phyloP scores from a whole-genome alignment of 2,329 filamentous ascomycete genomes.

The Hypoxylon sp. region DNA sequence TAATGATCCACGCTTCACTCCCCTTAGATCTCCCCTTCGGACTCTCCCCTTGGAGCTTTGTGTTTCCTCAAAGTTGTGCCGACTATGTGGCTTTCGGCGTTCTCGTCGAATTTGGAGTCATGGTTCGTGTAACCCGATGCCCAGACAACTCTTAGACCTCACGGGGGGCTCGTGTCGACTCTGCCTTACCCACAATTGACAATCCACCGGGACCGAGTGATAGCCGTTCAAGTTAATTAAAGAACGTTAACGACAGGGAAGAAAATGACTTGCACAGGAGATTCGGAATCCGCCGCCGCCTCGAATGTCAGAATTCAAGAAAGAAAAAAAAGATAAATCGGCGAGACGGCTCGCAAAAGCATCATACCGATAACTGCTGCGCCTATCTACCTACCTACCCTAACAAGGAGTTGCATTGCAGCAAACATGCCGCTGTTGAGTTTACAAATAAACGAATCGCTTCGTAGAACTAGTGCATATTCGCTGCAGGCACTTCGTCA shows the following conservation, averaged over 20 bases:
- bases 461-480: constrained; percentile 26
- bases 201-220: constrained; percentile 30
- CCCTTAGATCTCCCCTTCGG: background rate
- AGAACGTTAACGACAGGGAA: constrained; percentile 33
- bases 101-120: constrained; percentile 10
- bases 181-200: constrained; percentile 35
- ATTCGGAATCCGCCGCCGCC: constrained; percentile 40
- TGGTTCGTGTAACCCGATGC: constrained; percentile 12
- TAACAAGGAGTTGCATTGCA: constrained; percentile 37
- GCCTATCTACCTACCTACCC: constrained; percentile 5
- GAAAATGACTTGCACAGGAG: constrained; percentile 41
- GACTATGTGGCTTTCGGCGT: constrained; percentile 13
- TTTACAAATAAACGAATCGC: constrained; percentile 29
- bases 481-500: constrained; percentile 32
- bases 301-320: constrained; percentile 14
- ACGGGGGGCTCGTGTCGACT: constrained; percentile 20
- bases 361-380: constrained; percentile 21
- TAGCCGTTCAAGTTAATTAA: constrained; percentile 25
- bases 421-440: constrained; percentile 35
- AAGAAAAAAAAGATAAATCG: constrained; percentile 22
- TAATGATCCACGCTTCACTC: constrained; percentile 24
- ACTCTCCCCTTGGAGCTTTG: constrained; percentile 8
- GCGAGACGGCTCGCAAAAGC: constrained; percentile 35
- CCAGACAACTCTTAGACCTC: constrained; percentile 7
- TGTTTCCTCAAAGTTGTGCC: constrained; percentile 13